These are phyloP conservation scores for Pseudopithomyces maydicus DNA, from an alignment of 2,329 filamentous ascomycete species.

Conservation along the genomic window DNA sequence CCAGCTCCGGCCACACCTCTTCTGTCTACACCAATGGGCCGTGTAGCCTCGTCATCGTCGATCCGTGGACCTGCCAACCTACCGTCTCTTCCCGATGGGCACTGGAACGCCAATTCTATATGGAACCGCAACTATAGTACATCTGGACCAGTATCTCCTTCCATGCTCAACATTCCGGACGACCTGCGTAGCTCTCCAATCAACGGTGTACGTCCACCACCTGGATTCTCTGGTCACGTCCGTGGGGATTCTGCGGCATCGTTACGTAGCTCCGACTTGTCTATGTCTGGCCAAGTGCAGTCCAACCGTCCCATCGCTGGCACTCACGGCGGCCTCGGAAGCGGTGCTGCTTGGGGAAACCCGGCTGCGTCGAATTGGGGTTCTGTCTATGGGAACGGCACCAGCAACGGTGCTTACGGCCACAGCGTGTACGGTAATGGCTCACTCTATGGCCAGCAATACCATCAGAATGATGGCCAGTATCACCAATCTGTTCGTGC, in stretches of 20 bases:
- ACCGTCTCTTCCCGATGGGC: constrained; percentile 44
- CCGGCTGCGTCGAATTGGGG: constrained; percentile 31
- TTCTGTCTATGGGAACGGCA: constrained; percentile 26
- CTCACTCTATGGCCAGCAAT: constrained; percentile 12
- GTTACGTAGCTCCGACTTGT: constrained; percentile 40
- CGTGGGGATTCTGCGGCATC: constrained; percentile 52
- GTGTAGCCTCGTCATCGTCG: constrained; percentile 40
- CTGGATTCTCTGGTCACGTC: constrained; percentile 45
- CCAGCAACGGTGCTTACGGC: constrained; percentile 1
- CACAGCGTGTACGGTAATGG: constrained; percentile 21
- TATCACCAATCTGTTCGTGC: constrained; percentile 22
- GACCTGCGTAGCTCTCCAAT: constrained; percentile 38
- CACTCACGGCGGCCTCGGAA: constrained; percentile 30
- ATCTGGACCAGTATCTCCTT: constrained; percentile 37
- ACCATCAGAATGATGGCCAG: constrained; percentile 17
- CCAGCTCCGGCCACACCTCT: constrained; percentile 30
- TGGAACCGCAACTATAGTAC: constrained; percentile 42
- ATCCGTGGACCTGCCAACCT: constrained; percentile 40
- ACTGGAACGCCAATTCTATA: constrained; percentile 41
- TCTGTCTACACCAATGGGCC: constrained; percentile 39
- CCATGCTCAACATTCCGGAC: constrained; percentile 26
- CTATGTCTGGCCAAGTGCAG: constrained; percentile 18
- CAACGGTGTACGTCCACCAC: constrained; percentile 33
- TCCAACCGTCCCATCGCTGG: constrained; percentile 30
- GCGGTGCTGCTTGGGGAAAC: constrained; percentile 40